Conservation (phyloP, 139 green algal species). For the Yamagishiella unicocca region DNA sequence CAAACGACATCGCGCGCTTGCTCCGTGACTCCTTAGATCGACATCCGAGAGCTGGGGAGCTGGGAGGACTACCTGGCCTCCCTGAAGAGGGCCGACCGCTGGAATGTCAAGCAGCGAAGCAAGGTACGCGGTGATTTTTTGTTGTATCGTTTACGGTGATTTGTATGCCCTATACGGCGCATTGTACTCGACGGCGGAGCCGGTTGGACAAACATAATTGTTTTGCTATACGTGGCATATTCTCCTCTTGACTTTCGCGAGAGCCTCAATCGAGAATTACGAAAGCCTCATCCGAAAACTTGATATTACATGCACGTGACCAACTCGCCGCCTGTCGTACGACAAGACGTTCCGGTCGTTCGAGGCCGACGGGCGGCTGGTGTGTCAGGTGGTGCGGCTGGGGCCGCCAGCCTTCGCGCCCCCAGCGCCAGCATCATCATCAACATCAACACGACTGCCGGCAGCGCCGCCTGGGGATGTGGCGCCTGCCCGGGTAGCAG, state of each 20-base stretch:
- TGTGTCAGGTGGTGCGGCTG: neutral
- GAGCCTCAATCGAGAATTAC: too few species aligned
- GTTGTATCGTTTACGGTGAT: too few species aligned
- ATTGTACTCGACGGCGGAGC: too few species aligned
- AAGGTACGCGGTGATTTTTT: slow-evolving; percentile 21
- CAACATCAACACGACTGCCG: neutral
- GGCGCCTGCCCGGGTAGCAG: too few species aligned
- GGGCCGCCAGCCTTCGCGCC: neutral
- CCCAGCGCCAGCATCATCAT: neutral
- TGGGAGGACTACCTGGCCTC: slow-evolving; percentile 21
- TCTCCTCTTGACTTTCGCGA: too few species aligned
- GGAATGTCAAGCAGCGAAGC: neutral
- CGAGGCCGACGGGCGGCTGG: neutral
- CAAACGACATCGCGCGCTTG: too few species aligned
- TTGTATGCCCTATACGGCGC: too few species aligned
- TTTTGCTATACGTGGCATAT: too few species aligned
- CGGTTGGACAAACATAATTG: too few species aligned
- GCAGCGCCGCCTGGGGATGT: neutral
- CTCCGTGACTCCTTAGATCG: too few species aligned
- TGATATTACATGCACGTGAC: too few species aligned
- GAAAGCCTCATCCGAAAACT: too few species aligned
- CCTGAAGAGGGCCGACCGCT: neutral
- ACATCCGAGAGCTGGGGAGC: neutral
- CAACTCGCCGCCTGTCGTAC: neutral
- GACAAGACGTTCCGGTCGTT: slow-evolving; percentile 3